phyloP scores from a whole-genome alignment of 2,329 filamentous ascomycete species.

The Lecanicillium sp. region DNA sequence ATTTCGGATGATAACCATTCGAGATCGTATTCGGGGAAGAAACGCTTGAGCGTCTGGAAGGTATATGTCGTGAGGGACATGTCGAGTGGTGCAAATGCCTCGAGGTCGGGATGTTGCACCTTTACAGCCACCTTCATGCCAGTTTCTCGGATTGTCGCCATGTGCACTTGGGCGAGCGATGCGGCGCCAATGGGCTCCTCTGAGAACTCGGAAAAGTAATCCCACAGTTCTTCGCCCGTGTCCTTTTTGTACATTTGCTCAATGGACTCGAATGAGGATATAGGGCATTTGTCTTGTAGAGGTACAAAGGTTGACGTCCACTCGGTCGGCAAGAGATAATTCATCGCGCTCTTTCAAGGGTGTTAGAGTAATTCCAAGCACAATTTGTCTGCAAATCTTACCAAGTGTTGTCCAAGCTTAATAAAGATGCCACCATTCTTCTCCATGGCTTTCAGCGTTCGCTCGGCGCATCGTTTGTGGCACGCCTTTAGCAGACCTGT shows the following conservation, averaged over 20 bases:
- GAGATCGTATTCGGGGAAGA: slow-evolving; percentile 96
- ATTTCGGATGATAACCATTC: slow-evolving; percentile 94
- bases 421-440: slow-evolving; percentile 98
- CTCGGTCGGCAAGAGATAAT: slow-evolving; percentile 81
- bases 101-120: slow-evolving; percentile 83
- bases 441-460: slow-evolving; percentile 80
- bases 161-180: slow-evolving; percentile 88
- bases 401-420: slow-evolving; percentile 90
- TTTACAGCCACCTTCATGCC: slow-evolving; percentile 91
- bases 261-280: slow-evolving; percentile 82
- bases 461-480: slow-evolving; percentile 84
- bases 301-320: slow-evolving; percentile 97
- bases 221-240: slow-evolving; percentile 68
- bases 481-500: slow-evolving; percentile 68
- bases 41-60: slow-evolving; percentile 80
- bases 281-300: slow-evolving; percentile 88
- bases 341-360: slow-evolving; percentile 90
- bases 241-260: slow-evolving; percentile 79
- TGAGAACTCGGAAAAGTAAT: slow-evolving; percentile 82
- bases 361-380: slow-evolving; percentile 8
- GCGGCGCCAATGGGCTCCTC: slow-evolving; percentile 79
- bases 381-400: slow-evolving; percentile 22
- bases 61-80: slow-evolving; percentile 80
- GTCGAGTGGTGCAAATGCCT: slow-evolving; percentile 85
- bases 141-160: slow-evolving; percentile 72